Evolutionary conservation across 768 basidiomycete species (phyloP), one percentile per base, ranked within the genome.

Genomic region (Tylopilus sp.): DNA sequence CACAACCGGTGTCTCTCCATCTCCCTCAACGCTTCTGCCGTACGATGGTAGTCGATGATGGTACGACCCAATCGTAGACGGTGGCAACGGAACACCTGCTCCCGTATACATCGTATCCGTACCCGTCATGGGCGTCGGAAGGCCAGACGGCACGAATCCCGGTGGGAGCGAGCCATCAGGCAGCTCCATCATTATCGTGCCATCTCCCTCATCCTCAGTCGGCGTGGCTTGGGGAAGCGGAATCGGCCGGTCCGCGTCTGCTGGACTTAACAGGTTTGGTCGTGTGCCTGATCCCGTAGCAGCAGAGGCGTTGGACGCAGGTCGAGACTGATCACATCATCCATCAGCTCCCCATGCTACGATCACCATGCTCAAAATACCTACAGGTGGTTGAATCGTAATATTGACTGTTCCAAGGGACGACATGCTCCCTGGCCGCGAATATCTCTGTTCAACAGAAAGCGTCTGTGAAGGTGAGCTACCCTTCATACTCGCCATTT

Each of bases 181-280:
- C 17, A 71, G 23, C 1, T 44, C 57, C 54, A 72, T 63, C 52
- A 55, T 58, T n/a, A 64, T 58, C 28, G 53, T 57, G 8, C 44
- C 36, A 4, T 53, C 48, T 17, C 50, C 43, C 44, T 31, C 20
- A 1, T 56, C 52, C 44, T 1, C 52, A 23, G n/a, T 36, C 4
- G 53, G 40, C 8, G 48, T 53, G 12, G 56, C 46, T 0, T 55
- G 46, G 2, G 69, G 69, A 15, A 68, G 66, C 7, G 73, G 66
- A n/a, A 70, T 38, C 0, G 66, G 67, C n/a, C 69, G 61, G 28
- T 72, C 71, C 3, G 73, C 74, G 40, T 75, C 74, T 5, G 67
- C 72, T 39, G 72, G 71, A 45, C 72, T 74, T n/a, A 75, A 57
- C 47, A 71, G 57, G 35, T 70, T 30, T 4, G 64, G 2, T 35